Conservation (phyloP, 805 yeast genomes). For the Ogataea ramenticola region DNA sequence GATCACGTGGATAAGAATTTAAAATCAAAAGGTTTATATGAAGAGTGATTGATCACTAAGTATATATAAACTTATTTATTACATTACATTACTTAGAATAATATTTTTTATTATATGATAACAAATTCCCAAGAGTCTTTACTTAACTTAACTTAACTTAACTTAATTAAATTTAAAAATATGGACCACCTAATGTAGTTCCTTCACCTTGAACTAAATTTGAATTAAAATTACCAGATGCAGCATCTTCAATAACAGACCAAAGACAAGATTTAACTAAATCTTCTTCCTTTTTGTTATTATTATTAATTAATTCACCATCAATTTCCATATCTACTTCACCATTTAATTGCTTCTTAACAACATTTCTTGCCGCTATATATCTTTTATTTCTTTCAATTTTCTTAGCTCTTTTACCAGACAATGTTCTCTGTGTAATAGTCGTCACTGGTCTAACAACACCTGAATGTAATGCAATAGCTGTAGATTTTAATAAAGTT, state of each 20-base stretch:
- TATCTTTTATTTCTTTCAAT: slow-evolving; percentile 74
- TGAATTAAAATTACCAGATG: slow-evolving; percentile 36
- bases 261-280: slow-evolving; percentile 61
- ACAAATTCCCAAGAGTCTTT: too few relatives aligned
- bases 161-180: too few relatives aligned
- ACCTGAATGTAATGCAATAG: slow-evolving; percentile 39
- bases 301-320: slow-evolving; percentile 10
- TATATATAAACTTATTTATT: background rate
- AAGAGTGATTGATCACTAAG: slow-evolving; percentile 2
- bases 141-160: too few relatives aligned
- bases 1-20: slow-evolving; percentile 36
- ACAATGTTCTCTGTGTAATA: slow-evolving; percentile 53
- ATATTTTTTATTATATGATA: too few relatives aligned
- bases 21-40: slow-evolving; percentile 8
- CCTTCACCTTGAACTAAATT: slow-evolving; percentile 53
- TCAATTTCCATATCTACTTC: slow-evolving; percentile 43
- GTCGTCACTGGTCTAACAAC: slow-evolving; percentile 10
- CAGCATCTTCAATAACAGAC: slow-evolving; percentile 59
- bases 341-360: slow-evolving; percentile 23
- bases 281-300: slow-evolving; percentile 28
- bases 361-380: slow-evolving; percentile 44
- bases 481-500: slow-evolving; percentile 15
- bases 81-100: too few relatives aligned
- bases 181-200: slow-evolving; percentile 78
- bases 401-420: slow-evolving; percentile 74